Evolutionary conservation across 495 filamentous ascomycete genomes (phyloP), one percentile per base, ranked within the genome.

Genomic region (Neurospora intermedia): DNA sequence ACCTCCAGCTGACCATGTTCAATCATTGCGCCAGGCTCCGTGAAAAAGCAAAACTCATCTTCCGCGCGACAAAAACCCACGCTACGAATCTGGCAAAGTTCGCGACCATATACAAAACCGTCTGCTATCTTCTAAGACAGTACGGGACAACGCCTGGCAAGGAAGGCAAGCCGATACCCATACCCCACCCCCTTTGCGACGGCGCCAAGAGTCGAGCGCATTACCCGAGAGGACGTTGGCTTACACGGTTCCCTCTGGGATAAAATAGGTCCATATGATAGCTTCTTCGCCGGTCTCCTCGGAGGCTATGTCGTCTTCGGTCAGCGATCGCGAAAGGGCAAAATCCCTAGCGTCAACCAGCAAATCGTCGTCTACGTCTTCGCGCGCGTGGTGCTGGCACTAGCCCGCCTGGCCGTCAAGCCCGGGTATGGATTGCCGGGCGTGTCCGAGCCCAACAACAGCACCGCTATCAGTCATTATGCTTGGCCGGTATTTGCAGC

Each of bases 361-460:
- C 96, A 99, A 88, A 98, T 99, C 81, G 94, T 97, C 77, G 92
- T 98, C 76, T 99, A 98, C 83, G 91, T 99, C 71, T 98, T 98
- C 79, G 96, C 94, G 42, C 90, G 96, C 70, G 96, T 97, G 18
- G 85, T 90, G 73, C 89, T 99, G 43, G 91, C 92, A 6, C 78
- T 94, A 46, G 96, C 93, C 59, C 94, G 94, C 79, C 83, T 98
- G 73, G 87, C 91, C 69, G 87, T 97, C 45, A 87, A 92, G 81
- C 91, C 92, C 6, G 84, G 82, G 10, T 73, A 76, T 69, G 85
- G 86, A 23, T 77, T 85, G 41, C 82, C 84, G 16, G 74, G 83
- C 6, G 76, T 88, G 2, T 85, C 85, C 73, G 75, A 84, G 74
- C 75, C 77, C 16, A 6, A 31, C 70, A 43, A 72, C 41, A 79